Base-by-base conservation (phyloP, 192 early-diverging fungal genomes). In the Backusella macrospora region DNA sequence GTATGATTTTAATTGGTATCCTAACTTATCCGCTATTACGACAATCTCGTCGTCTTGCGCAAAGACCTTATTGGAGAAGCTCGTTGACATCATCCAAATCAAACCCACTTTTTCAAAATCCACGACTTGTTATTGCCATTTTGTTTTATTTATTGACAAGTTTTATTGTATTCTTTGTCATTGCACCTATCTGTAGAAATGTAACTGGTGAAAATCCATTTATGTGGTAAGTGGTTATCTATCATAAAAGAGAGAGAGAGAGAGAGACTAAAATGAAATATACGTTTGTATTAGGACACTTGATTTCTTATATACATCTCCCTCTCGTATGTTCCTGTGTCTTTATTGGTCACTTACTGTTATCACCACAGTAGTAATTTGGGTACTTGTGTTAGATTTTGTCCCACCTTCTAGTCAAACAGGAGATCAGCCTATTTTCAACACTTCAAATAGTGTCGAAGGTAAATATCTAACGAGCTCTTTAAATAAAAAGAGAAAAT, bases 401-500 rank as follows among this genome's bases (percentile, higher is more conserved):
- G 39, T 49, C 0, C 62, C 74, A 8, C 23, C 34, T 0, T 49
- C 26, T 13, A 14, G 15, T 8, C 55, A 75, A 37, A 26, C 59
- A 14, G 44, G 23, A 0, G 45, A 52, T 8, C 62, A 43, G 21
- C n/a, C 69, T 8, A 67, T 67, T 64, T 40, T 47, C 15, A 44
- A 44, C 6, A 10, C 47, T 15, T 46, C 29, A 39, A 66, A 34
- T 29, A 59, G 21, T n/a, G 67, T 16, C 13, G 68, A 76, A 43
- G 34, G 38, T 26, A 71, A 62, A 49, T 39, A 42, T 14, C 29
- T 80, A n/a, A 82, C 80, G n/a, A 77, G 76, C 46, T 76, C 86
- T 59, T 77, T 93, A 45, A 93, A 95, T 78, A 82, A 90, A 21
- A 83, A 89, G 49, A 89, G 96, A 79, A 98, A 98, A 78, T 87